Conservation (phyloP, 2,329 filamentous ascomycete species). For the Leptodontidium sp. region DNA sequence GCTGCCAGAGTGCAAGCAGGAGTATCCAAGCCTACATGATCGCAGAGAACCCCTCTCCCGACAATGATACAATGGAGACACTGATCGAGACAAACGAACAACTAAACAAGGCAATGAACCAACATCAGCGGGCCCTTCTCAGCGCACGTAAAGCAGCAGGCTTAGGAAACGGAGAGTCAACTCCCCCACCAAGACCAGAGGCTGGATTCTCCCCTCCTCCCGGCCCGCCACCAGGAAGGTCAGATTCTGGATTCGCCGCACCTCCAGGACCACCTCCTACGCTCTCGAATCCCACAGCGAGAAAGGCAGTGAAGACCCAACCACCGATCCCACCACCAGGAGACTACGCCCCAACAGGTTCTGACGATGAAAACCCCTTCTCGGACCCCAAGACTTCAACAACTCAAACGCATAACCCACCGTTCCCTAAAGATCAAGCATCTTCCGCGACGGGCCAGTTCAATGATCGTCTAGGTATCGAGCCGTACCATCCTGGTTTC, state of each 20-base stretch:
- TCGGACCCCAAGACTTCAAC: slow-evolving; percentile 38
- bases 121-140: slow-evolving; percentile 84
- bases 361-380: slow-evolving; percentile 44
- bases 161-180: slow-evolving; percentile 42
- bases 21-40: slow-evolving; percentile 89
- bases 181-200: slow-evolving; percentile 37
- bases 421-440: slow-evolving; percentile 41
- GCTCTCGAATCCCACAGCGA: slow-evolving; percentile 18
- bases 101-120: slow-evolving; percentile 80
- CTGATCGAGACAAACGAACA: slow-evolving; percentile 96
- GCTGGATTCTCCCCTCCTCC: slow-evolving; percentile 36
- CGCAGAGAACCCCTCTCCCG: slow-evolving; percentile 78
- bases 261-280: slow-evolving; percentile 32
- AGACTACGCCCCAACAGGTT: slow-evolving; percentile 39
- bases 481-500: slow-evolving; percentile 49
- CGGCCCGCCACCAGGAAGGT: slow-evolving; percentile 35
- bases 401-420: slow-evolving; percentile 27
- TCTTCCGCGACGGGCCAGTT: slow-evolving; percentile 40
- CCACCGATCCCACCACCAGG: slow-evolving; percentile 43
- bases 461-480: slow-evolving; percentile 43
- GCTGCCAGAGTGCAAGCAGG: slow-evolving; percentile 81
- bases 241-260: slow-evolving; percentile 25
- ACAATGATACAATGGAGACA: slow-evolving; percentile 92
- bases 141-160: slow-evolving; percentile 65
- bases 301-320: slow-evolving; percentile 27